These are phyloP conservation scores for Colletotrichum eleusines DNA, from an alignment of 2,329 filamentous ascomycete genomes.

Conservation along the genomic window DNA sequence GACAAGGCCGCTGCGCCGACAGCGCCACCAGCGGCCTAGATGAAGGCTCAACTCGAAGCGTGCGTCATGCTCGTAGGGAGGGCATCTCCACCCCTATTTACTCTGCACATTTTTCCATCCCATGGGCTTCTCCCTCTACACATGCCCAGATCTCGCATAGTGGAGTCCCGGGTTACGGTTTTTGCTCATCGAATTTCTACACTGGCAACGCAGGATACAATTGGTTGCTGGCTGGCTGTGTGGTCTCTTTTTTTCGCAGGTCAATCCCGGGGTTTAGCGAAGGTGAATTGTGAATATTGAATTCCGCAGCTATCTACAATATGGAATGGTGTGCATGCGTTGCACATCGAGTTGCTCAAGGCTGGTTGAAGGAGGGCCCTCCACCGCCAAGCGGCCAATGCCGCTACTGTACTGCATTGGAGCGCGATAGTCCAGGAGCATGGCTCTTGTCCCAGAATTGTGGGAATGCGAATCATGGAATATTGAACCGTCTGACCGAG, in stretches of 20 bases:
- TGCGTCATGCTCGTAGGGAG: slow-evolving; percentile 28
- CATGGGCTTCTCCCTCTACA: background rate
- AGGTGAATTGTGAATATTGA: slow-evolving; percentile 29
- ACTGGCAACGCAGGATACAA: slow-evolving; percentile 21
- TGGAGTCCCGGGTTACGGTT: slow-evolving; percentile 22
- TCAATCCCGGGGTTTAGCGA: slow-evolving; percentile 28
- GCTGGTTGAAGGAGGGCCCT: too few species aligned
- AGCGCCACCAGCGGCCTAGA: slow-evolving; percentile 10
- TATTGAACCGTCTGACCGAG: too few species aligned
- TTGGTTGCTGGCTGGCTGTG: slow-evolving; percentile 15
- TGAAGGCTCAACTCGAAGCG: slow-evolving; percentile 8
- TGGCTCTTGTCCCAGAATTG: too few species aligned
- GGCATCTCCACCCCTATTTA: slow-evolving; percentile 24
- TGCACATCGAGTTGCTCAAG: too few species aligned
- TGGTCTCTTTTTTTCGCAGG: slow-evolving; percentile 1
- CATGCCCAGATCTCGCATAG: slow-evolving; percentile 15
- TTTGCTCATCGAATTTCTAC: slow-evolving; percentile 8
- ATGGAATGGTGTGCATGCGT: too few species aligned
- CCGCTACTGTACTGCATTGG: too few species aligned
- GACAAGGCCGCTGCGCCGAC: slow-evolving; percentile 28
- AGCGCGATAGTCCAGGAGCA: too few species aligned
- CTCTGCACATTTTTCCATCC: background rate
- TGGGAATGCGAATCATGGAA: too few species aligned
- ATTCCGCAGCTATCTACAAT: background rate
- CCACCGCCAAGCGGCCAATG: too few species aligned